Percentiles rank a stretch among this genome's conserved stretches.
Conservation (phyloP, 306 rosid genomes). For the peach (Prunus persica) region Prunus_persica_NCBIv2 NC_034009.1:25659501-25660000, state of each 20-base stretch:
- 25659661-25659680: neutral
- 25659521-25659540: constrained; percentile 66
- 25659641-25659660: constrained; percentile 27
- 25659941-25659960: no score
- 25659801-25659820: neutral
- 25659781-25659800: neutral
- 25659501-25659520: constrained; percentile 55
- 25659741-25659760: neutral
- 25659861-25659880: no score
- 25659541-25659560: constrained; percentile 79
- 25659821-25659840: neutral
- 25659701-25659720: constrained; percentile 18
- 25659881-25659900: no score
- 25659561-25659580: constrained; percentile 56
- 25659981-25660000: no score
- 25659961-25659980: no score
- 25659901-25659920: no score
- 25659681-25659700: neutral
- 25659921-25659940: no score
- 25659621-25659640: constrained; percentile 59
- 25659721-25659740: neutral
- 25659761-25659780: neutral
- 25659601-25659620: constrained; percentile 55
- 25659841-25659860: neutral
- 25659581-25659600: constrained; percentile 49